Evolutionary conservation across 192 early-diverging fungal species (phyloP).

Genomic region (Bifiguratus adelaidae): DNA sequence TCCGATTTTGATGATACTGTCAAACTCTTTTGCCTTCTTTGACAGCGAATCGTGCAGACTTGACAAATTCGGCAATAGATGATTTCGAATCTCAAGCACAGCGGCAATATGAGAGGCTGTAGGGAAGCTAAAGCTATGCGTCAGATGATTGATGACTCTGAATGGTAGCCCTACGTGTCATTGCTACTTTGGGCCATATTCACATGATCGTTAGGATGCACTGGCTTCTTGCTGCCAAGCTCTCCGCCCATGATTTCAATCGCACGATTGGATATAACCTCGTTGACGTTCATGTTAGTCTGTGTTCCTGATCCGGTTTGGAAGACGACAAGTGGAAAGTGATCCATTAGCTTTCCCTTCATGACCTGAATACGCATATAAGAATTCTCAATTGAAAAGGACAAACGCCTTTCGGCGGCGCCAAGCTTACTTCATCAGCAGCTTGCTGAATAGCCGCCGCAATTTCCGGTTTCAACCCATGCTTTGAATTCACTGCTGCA

Average conservation of each 20-base stretch:
- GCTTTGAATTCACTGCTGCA: constrained; percentile 82
- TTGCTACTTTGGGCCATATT: constrained; percentile 97
- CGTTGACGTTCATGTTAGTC: constrained; percentile 96
- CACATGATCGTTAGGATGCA: constrained; percentile 99
- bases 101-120: constrained; percentile 99
- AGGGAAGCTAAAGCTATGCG: constrained; percentile 76
- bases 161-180: constrained; percentile 51
- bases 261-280: constrained; percentile 94
- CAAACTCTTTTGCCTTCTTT: constrained; percentile 68
- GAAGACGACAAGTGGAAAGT: constrained; percentile 96
- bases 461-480: constrained; percentile 64
- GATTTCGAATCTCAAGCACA: constrained; percentile 63
- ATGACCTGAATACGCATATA: constrained; percentile 55
- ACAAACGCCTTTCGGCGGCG: not conserved
- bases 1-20: constrained; percentile 95
- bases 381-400: not conserved
- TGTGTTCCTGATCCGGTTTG: constrained; percentile 97
- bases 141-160: not conserved
- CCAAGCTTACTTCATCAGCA: constrained; percentile 55
- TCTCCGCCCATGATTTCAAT: constrained; percentile 86
- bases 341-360: constrained; percentile 76
- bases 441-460: constrained; percentile 88
- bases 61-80: constrained; percentile 74
- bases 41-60: constrained; percentile 64
- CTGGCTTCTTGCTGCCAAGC: constrained; percentile 82